Conservation (phyloP, 805 yeast species). For the Blastobotrys americana region DNA sequence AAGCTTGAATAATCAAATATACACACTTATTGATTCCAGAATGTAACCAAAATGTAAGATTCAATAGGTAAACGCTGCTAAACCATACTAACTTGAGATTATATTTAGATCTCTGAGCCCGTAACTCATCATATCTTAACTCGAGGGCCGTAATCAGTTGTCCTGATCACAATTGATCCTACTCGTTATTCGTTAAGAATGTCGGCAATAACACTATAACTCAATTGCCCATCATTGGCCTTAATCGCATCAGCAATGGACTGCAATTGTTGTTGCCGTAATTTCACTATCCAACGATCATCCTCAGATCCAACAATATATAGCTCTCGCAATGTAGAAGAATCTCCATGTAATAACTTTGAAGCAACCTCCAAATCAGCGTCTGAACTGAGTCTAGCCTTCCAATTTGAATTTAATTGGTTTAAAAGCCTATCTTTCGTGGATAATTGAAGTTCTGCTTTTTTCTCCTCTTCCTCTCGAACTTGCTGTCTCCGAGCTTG, state of each 20-base stretch:
- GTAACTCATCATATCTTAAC: no score
- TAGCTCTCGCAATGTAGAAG: background rate
- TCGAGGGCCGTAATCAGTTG: no score
- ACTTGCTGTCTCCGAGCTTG: conserved; percentile 18
- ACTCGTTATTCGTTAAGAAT: no score
- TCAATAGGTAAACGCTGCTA: no score
- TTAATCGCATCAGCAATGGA: background rate
- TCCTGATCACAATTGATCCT: no score
- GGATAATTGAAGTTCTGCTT: conserved; percentile 10
- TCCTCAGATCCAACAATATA: background rate
- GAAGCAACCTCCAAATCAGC: conserved; percentile 9
- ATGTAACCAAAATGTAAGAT: no score
- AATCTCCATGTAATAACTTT: background rate
- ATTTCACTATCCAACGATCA: background rate
- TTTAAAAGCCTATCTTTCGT: conserved; percentile 14
- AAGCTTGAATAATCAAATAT: no score
- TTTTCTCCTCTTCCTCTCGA: conserved; percentile 19
- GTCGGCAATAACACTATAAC: background rate
- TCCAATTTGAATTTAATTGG: conserved; percentile 15
- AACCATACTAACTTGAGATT: no score
- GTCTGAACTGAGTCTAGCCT: conserved; percentile 11
- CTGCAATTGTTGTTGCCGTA: background rate
- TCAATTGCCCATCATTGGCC: background rate
- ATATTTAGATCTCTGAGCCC: no score
- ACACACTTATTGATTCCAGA: no score